phyloP scores from a whole-genome alignment of 768 basidiomycete species.

The Panus rudis region DNA sequence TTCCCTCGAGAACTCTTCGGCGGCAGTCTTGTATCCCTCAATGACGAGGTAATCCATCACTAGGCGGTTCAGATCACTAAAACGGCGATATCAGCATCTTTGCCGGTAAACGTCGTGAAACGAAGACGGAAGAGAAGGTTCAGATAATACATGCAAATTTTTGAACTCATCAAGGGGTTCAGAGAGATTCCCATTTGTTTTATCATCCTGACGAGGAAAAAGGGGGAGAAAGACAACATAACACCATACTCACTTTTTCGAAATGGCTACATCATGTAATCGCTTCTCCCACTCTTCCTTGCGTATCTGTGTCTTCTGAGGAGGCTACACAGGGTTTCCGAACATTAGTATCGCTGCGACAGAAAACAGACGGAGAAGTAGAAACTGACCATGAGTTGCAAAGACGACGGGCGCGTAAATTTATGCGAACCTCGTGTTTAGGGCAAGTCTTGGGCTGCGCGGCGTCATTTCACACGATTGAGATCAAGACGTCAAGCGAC shows the following conservation, averaged over 20 bases:
- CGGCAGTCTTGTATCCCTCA: constrained; percentile 94
- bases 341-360: constrained; percentile 4
- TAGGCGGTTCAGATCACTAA: constrained; percentile 87
- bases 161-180: constrained; percentile 60
- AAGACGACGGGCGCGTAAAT: constrained; percentile 14
- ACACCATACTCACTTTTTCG: constrained; percentile 73
- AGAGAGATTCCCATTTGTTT: constrained; percentile 99
- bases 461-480: background rate
- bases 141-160: constrained; percentile 90
- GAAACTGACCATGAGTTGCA: constrained; percentile 22
- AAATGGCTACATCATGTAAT: constrained; percentile 73
- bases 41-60: constrained; percentile 98
- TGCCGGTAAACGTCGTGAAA: constrained; percentile 5
- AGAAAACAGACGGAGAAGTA: background rate
- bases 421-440: constrained; percentile 32
- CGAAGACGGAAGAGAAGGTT: constrained; percentile 30
- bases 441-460: too few species aligned
- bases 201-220: constrained; percentile 47
- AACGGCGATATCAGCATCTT: constrained; percentile 15
- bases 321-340: constrained; percentile 12
- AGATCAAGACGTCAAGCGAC: too few species aligned
- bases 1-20: constrained; percentile 90
- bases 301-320: constrained; percentile 54
- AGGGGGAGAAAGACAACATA: constrained; percentile 10
- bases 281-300: constrained; percentile 84